phyloP scores from a whole-genome alignment of 345 rosid species.

The Reutealis trisperma region DNA sequence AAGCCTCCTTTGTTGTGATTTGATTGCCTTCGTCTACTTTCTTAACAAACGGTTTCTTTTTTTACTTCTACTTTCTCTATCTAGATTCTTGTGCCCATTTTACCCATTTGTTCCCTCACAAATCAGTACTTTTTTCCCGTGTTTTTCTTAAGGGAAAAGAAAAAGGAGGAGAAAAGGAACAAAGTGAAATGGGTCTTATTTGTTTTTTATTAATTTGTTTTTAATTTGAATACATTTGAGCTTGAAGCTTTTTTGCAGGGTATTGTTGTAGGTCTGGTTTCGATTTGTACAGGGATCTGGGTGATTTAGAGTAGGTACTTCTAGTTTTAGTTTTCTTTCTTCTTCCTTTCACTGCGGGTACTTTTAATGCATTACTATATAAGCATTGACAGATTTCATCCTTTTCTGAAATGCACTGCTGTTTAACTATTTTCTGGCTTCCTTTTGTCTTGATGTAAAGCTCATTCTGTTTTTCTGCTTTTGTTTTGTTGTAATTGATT shows the following conservation, averaged over 20 bases:
- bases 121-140: constrained; percentile 2
- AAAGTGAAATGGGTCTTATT: background rate
- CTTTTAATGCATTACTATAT: background rate
- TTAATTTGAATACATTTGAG: background rate
- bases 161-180: background rate
- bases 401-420: background rate
- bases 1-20: constrained; percentile 14
- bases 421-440: background rate
- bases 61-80: background rate
- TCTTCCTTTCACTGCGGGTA: background rate
- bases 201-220: background rate
- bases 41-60: background rate
- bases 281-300: constrained; percentile 1
- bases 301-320: constrained; percentile 7
- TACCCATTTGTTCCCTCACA: background rate
- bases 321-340: background rate
- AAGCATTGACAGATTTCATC: background rate
- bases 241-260: background rate
- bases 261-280: background rate
- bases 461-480: background rate
- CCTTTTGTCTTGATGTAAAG: background rate
- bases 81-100: constrained; percentile 1
- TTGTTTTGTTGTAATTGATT: background rate
- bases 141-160: background rate
- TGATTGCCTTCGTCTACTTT: constrained; percentile 15